Evolutionary conservation across 225 moss, liverwort and hornwort species (phyloP).

Genomic region (Bryum argenteum): DNA sequence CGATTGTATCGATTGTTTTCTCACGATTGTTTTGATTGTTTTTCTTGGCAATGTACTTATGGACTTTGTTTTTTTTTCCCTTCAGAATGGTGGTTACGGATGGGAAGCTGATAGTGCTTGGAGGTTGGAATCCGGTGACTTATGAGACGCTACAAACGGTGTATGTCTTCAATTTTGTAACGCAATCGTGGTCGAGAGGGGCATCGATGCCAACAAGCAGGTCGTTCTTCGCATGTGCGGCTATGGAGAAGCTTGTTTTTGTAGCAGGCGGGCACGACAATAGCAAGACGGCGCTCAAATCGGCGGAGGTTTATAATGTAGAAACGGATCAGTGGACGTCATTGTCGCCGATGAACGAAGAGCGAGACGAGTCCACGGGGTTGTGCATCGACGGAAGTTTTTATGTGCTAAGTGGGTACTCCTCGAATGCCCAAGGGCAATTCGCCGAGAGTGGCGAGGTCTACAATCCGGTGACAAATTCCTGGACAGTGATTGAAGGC

Average conservation of each 20-base stretch:
- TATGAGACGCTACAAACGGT: slow-evolving; percentile 68
- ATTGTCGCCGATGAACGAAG: slow-evolving; percentile 59
- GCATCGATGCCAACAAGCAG: slow-evolving; percentile 64
- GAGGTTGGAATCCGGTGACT: slow-evolving; percentile 79
- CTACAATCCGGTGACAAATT: slow-evolving; percentile 43
- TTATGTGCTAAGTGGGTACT: slow-evolving; percentile 68
- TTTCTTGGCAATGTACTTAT: neutral
- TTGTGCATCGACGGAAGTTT: slow-evolving; percentile 53
- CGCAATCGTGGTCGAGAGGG: slow-evolving; percentile 56
- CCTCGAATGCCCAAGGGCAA: slow-evolving; percentile 58
- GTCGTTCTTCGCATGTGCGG: slow-evolving; percentile 80
- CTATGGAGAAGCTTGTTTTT: slow-evolving; percentile 37
- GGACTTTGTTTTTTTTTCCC: neutral
- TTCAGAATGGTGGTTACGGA: slow-evolving; percentile 54
- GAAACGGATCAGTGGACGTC: slow-evolving; percentile 61
- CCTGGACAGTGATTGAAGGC: slow-evolving; percentile 48
- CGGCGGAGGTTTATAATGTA: slow-evolving; percentile 59
- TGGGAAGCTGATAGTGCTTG: slow-evolving; percentile 68
- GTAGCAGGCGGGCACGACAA: slow-evolving; percentile 88
- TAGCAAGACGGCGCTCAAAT: slow-evolving; percentile 60
- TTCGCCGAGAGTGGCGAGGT: slow-evolving; percentile 60
- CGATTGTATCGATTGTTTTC: neutral
- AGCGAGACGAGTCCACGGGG: slow-evolving; percentile 74
- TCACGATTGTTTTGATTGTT: too few relatives aligned
- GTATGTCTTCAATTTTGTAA: slow-evolving; percentile 65